phyloP scores from a whole-genome alignment of 2,329 filamentous ascomycete species.

The Alternaria triticina region DNA sequence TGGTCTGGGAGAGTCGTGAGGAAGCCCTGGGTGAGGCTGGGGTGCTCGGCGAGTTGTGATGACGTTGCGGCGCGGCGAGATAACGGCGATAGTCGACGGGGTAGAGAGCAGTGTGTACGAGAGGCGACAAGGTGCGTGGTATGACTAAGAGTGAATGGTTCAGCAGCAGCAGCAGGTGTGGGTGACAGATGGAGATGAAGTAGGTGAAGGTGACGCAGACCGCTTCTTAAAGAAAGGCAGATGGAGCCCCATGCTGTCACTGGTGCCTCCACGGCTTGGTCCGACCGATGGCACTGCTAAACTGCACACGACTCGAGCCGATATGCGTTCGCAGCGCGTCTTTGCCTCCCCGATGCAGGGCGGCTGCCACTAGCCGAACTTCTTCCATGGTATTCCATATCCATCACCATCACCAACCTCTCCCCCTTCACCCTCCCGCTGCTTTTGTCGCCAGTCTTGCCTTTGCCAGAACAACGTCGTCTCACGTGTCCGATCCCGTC shows the following conservation, averaged over 20 bases:
- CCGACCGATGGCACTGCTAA: constrained; percentile 2
- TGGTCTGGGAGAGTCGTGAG: neutral
- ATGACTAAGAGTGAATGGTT: neutral
- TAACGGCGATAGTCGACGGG: constrained; percentile 12
- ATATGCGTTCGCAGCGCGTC: constrained; percentile 23
- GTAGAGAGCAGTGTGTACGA: neutral
- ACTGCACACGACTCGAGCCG: constrained; percentile 25
- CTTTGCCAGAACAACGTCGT: neutral
- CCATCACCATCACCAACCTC: neutral
- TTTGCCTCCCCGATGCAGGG: constrained; percentile 15
- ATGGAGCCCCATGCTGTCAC: constrained; percentile 8
- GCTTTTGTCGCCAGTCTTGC: neutral
- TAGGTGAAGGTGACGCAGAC: constrained; percentile 20
- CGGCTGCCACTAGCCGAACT: constrained; percentile 17
- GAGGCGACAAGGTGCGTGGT: neutral
- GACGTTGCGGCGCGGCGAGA: constrained; percentile 18
- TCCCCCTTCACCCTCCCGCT: neutral
- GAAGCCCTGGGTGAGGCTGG: neutral
- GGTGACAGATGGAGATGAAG: neutral
- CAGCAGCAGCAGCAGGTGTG: constrained; percentile 1
- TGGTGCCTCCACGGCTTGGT: constrained; percentile 4
- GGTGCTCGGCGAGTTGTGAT: constrained; percentile 12
- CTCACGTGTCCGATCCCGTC: neutral
- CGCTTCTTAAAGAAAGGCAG: constrained; percentile 22
- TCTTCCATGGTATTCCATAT: constrained; percentile 16